Evolutionary conservation across 2,329 filamentous ascomycete genomes (phyloP), one percentile per base, ranked within the genome.

Genomic region (Penicillium sp.): DNA sequence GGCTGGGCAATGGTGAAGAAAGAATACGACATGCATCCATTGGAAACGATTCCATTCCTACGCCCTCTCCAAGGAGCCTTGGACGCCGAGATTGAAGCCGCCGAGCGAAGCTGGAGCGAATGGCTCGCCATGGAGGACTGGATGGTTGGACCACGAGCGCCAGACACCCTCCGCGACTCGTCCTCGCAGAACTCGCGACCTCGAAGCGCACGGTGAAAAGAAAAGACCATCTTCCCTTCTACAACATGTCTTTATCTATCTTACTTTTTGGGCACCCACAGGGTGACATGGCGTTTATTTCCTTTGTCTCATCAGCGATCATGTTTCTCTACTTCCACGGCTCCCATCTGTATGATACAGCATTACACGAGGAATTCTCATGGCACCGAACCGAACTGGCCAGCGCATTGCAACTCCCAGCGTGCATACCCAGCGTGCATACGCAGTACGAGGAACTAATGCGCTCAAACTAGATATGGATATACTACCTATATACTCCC

Each of bases 121-220:
- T 97, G 92, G 92, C 75, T 96, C 28, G 89, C 89, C 10, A 95
- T 96, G 89, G 89, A 95, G 70, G 92, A 96, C 69, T 97, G 92
- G 92, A 95, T 95, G 90, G 76, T 96, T n/a, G 91, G 91, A 2
- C 87, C 88, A 1, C 76, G 88, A 53, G 85, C 86, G 28, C 87
- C 86, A 6, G 76, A 77, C 54, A 58, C 58, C 5, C 59, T 73
- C 20, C 62, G 64, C 39, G 71, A 72, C 44, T 69, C 68, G 3
- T 67, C 66, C 3, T 72, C 70, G 28, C 65, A 66, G 27, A 58
- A 58, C 23, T 68, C 68, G 24, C 63, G 63, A 46, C 60, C 64
- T 25, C 62, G 65, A 31, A 68, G 66, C 51, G 48, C 66, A 10
- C 61, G 65, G 28, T 68, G 41, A 61, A 15, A 9, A 9, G 13